Evolutionary conservation across 441 rosid genomes (phyloP).

Genomic region (Breynia disticha): DNA sequence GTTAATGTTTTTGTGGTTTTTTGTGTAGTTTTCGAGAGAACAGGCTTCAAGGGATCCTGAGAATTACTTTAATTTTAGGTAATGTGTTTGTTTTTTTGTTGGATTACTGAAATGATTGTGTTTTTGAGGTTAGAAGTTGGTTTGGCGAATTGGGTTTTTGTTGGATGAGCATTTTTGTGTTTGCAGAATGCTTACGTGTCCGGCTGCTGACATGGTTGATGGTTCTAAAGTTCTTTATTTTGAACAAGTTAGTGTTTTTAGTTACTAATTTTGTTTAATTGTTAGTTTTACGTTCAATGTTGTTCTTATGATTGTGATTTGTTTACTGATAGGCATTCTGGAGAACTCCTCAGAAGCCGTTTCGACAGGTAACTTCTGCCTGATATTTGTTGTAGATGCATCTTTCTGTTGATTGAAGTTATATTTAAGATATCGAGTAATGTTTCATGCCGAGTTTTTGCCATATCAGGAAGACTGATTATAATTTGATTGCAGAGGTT

Average conservation of each 20-base stretch:
- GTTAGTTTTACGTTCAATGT: background rate
- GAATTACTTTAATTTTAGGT: conserved; percentile 90
- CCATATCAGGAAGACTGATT: too few relatives aligned
- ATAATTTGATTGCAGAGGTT: conserved; percentile 51
- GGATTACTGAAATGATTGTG: background rate
- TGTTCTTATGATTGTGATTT: background rate
- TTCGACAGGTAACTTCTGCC: conserved; percentile 54
- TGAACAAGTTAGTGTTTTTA: conserved; percentile 49
- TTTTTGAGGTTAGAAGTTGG: background rate
- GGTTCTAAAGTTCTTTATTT: conserved; percentile 76
- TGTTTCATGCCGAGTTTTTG: background rate
- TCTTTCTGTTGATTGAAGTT: background rate
- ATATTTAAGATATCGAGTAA: background rate
- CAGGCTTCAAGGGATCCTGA: conserved; percentile 87
- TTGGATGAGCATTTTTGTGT: conserved; percentile 10
- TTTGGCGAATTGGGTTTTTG: background rate
- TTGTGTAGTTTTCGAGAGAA: conserved; percentile 54
- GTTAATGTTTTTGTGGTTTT: conserved; percentile 1
- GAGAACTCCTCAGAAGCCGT: conserved; percentile 92
- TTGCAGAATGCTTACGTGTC: conserved; percentile 66
- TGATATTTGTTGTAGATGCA: background rate
- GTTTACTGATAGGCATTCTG: conserved; percentile 62
- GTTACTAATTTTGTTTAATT: background rate
- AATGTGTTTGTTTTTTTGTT: background rate
- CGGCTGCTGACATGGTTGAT: conserved; percentile 87